Conservation (phyloP, 2,329 filamentous ascomycete genomes). For the Colletotrichum simmondsii region DNA sequence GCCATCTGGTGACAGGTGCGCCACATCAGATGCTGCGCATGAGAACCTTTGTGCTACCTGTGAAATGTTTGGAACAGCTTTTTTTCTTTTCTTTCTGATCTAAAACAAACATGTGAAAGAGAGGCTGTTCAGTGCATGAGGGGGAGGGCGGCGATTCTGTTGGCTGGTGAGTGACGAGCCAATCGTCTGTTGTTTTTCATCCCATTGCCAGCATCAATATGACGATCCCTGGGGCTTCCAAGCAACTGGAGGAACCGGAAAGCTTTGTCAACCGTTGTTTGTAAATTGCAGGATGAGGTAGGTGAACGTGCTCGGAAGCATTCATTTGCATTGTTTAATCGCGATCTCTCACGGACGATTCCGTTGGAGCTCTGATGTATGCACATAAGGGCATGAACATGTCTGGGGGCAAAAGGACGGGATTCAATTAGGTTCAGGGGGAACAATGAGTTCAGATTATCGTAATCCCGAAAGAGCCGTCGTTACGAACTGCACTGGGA, state of each 20-base stretch:
- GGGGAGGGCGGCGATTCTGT: not conserved
- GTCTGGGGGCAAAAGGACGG: not conserved
- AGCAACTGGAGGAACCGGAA: not conserved
- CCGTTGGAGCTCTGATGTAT: not conserved
- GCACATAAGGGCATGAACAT: not conserved
- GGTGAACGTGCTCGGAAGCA: not conserved
- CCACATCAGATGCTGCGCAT: conserved; percentile 1
- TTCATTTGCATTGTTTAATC: not conserved
- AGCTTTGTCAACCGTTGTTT: not conserved
- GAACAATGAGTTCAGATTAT: not conserved
- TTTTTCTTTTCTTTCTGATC: not conserved
- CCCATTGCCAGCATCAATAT: not conserved
- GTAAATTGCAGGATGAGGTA: not conserved
- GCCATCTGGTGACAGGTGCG: conserved; percentile 1
- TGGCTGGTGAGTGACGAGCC: not conserved
- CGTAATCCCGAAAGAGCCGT: not conserved
- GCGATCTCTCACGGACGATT: not conserved
- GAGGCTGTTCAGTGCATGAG: not conserved
- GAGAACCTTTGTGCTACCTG: not conserved
- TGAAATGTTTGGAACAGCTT: not conserved
- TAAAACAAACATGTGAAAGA: not conserved
- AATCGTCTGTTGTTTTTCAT: not conserved
- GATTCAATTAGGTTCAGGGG: not conserved
- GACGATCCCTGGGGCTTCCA: not conserved
- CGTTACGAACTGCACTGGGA: not conserved